phyloP scores from a whole-genome alignment of 148 eudicot genomes.

The Silene uniflora region DNA sequence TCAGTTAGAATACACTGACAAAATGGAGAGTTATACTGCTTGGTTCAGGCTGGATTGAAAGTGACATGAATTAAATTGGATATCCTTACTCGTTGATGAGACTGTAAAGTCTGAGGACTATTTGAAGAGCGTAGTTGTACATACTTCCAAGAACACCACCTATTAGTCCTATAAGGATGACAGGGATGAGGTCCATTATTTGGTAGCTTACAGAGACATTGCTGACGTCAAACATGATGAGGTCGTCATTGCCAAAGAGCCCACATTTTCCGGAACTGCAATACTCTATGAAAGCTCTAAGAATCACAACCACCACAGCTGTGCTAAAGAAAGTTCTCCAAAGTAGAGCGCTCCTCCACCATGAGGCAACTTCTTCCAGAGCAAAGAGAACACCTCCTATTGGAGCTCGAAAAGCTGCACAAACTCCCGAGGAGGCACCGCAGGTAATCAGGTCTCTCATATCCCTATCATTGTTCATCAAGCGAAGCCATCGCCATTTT shows the following conservation, averaged over 20 bases:
- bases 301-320: conserved; percentile 80
- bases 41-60: not conserved
- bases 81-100: conserved; percentile 71
- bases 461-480: conserved; percentile 86
- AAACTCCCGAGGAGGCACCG: conserved; percentile 83
- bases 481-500: conserved; percentile 83
- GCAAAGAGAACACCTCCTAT: conserved; percentile 93
- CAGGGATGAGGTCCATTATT: conserved; percentile 53
- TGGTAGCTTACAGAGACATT: conserved; percentile 57
- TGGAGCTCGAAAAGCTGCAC: conserved; percentile 87
- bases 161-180: conserved; percentile 55
- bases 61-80: not conserved
- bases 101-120: conserved; percentile 68
- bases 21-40: conserved; percentile 1
- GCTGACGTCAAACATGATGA: conserved; percentile 80
- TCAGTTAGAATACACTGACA: not conserved
- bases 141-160: conserved; percentile 89
- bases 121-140: conserved; percentile 70
- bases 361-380: conserved; percentile 88
- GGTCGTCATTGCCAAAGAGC: conserved; percentile 78
- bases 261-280: conserved; percentile 72
- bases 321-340: conserved; percentile 95
- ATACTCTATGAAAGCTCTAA: conserved; percentile 65
- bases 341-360: conserved; percentile 95
- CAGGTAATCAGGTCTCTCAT: conserved; percentile 79